A percentile compares a stretch with the other conserved stretches of the same genome.
Conservation (phyloP, 2,329 filamentous ascomycete species). For the Cadophora malorum region DNA sequence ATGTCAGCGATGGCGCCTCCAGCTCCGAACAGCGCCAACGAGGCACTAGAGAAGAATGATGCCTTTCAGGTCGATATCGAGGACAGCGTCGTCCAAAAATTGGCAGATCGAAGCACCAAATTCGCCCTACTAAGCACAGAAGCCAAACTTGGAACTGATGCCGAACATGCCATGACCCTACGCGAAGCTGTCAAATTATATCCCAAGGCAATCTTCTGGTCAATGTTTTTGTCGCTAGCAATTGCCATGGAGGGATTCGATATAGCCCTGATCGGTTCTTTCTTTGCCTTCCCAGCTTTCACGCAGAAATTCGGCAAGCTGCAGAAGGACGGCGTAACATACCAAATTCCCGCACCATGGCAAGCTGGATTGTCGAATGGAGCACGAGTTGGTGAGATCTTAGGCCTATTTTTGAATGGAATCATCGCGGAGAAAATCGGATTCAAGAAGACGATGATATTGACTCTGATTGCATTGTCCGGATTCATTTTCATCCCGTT, state of each 20-base stretch:
- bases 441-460: slow-evolving; percentile 53
- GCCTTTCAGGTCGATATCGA: slow-evolving; percentile 6
- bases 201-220: slow-evolving; percentile 1
- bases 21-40: neutral
- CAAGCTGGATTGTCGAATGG: slow-evolving; percentile 44
- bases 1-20: neutral
- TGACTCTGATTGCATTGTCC: slow-evolving; percentile 51
- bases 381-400: slow-evolving; percentile 46
- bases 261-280: slow-evolving; percentile 34
- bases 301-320: slow-evolving; percentile 46
- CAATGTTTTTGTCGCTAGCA: neutral
- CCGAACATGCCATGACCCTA: slow-evolving; percentile 10
- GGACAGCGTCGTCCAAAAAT: neutral
- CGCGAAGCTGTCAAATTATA: slow-evolving; percentile 7
- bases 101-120: neutral
- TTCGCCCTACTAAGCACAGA: slow-evolving; percentile 1
- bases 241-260: slow-evolving; percentile 11
- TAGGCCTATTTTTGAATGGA: slow-evolving; percentile 55
- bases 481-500: slow-evolving; percentile 56
- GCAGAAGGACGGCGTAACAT: slow-evolving; percentile 38
- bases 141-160: neutral
- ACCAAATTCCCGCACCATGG: slow-evolving; percentile 43
- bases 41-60: neutral
- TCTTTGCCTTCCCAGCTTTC: slow-evolving; percentile 46
- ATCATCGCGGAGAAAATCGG: slow-evolving; percentile 54